These are phyloP conservation scores for Xylariaceae sp. DNA, from an alignment of 2,329 filamentous ascomycete genomes.

Conservation along the genomic window DNA sequence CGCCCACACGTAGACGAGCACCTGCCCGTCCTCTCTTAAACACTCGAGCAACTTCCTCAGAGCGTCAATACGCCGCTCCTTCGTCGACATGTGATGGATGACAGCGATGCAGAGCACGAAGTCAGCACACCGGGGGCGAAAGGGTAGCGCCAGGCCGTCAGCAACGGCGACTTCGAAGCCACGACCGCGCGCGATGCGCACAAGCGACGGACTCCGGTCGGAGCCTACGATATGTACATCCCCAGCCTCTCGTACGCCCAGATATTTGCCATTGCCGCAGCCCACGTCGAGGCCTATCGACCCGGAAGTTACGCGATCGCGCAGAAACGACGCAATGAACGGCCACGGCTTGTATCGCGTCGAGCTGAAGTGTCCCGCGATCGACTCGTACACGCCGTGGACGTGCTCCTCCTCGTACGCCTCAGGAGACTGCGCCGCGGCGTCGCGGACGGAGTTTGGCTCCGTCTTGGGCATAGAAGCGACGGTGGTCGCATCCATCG, in stretches of 20 bases:
- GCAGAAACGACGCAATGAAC: conserved; percentile 74
- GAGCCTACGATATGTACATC: conserved; percentile 75
- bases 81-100: conserved; percentile 85
- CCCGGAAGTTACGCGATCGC: conserved; percentile 53
- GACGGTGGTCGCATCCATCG: conserved; percentile 5
- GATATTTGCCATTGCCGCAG: conserved; percentile 95
- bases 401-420: conserved; percentile 82
- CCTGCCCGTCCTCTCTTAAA: conserved; percentile 54
- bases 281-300: conserved; percentile 84
- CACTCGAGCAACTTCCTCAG: conserved; percentile 65
- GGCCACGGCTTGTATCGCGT: conserved; percentile 87
- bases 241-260: conserved; percentile 61
- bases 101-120: conserved; percentile 95
- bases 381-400: conserved; percentile 84
- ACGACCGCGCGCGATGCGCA: conserved; percentile 41
- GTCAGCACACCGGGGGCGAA: conserved; percentile 56
- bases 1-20: conserved; percentile 90
- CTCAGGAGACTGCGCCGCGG: conserved; percentile 29
- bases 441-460: conserved; percentile 11
- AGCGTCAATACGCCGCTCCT: conserved; percentile 64
- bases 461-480: neutral
- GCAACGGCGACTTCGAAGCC: conserved; percentile 61
- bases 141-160: conserved; percentile 78
- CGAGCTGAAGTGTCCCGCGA: conserved; percentile 76
- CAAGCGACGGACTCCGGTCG: conserved; percentile 64